Conservation (phyloP, 108 stramenopile species). For the Pelagomonas calceolata region DNA sequence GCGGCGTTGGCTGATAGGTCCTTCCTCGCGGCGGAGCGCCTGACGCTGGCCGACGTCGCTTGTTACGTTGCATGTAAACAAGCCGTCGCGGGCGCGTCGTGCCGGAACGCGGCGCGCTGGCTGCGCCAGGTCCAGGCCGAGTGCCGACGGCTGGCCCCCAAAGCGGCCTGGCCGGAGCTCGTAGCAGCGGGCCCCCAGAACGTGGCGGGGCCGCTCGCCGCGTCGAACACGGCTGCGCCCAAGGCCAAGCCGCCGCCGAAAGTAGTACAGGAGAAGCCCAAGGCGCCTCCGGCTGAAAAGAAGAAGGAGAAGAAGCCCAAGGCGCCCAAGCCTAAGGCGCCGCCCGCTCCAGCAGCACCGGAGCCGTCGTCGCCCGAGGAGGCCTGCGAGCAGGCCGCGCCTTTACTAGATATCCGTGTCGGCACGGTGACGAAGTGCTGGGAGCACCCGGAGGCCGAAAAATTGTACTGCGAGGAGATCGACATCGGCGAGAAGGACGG, state of each 20-base stretch:
- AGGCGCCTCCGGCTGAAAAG: background rate
- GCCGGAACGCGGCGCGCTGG: background rate
- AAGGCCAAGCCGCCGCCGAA: background rate
- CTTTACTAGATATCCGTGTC: slow-evolving; percentile 14
- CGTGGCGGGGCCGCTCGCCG: background rate
- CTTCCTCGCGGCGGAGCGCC: background rate
- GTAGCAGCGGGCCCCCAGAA: background rate
- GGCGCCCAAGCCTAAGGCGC: slow-evolving; percentile 1
- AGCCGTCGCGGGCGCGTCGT: background rate
- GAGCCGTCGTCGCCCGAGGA: background rate
- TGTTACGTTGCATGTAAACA: background rate
- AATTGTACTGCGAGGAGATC: slow-evolving; percentile 94
- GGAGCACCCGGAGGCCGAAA: slow-evolving; percentile 89
- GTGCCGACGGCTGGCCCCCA: background rate
- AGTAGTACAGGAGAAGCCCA: background rate
- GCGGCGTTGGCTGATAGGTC: background rate
- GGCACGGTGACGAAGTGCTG: slow-evolving; percentile 83
- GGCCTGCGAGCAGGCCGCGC: background rate
- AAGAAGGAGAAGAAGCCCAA: slow-evolving; percentile 13
- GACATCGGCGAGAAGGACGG: slow-evolving; percentile 75
- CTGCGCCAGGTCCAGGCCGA: background rate
- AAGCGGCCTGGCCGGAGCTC: background rate
- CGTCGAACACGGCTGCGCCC: background rate
- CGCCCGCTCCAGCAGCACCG: background rate
- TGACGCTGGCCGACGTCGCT: background rate